phyloP scores from a whole-genome alignment of 192 early-diverging fungal species.

The Tieghemiomyces parasiticus region DNA sequence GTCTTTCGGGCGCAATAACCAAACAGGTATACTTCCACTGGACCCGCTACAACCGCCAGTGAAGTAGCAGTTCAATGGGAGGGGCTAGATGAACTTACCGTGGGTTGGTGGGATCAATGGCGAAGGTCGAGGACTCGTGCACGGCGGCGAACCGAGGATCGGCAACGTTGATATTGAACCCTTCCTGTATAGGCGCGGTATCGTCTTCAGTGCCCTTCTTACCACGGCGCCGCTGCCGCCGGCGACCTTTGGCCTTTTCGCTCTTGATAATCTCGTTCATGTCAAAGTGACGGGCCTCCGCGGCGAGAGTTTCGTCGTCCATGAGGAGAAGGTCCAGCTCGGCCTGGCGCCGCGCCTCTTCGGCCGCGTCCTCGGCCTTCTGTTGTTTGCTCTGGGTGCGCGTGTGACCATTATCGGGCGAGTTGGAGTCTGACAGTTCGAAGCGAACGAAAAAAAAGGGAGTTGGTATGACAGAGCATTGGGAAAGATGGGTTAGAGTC shows the following conservation, averaged over 20 bases:
- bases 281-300: slow-evolving; percentile 65
- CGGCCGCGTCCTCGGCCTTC: slow-evolving; percentile 19
- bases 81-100: slow-evolving; percentile 25
- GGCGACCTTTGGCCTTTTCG: slow-evolving; percentile 53
- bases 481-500: no score
- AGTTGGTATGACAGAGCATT: no score
- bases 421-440: no score
- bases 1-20: not conserved
- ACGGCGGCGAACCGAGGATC: slow-evolving; percentile 79
- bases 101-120: slow-evolving; percentile 91
- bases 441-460: no score
- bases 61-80: not conserved
- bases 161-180: slow-evolving; percentile 69
- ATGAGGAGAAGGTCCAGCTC: slow-evolving; percentile 75
- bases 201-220: slow-evolving; percentile 28
- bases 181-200: slow-evolving; percentile 44
- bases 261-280: slow-evolving; percentile 71
- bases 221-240: slow-evolving; percentile 13
- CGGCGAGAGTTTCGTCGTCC: slow-evolving; percentile 36
- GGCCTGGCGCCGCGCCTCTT: slow-evolving; percentile 43
- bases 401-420: no score
- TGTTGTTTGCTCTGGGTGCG: no score
- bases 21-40: not conserved
- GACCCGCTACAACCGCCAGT: no score
- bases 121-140: slow-evolving; percentile 72